Evolutionary conservation across 805 yeast genomes (phyloP).

Genomic region (Huiozyma naganishii): DNA sequence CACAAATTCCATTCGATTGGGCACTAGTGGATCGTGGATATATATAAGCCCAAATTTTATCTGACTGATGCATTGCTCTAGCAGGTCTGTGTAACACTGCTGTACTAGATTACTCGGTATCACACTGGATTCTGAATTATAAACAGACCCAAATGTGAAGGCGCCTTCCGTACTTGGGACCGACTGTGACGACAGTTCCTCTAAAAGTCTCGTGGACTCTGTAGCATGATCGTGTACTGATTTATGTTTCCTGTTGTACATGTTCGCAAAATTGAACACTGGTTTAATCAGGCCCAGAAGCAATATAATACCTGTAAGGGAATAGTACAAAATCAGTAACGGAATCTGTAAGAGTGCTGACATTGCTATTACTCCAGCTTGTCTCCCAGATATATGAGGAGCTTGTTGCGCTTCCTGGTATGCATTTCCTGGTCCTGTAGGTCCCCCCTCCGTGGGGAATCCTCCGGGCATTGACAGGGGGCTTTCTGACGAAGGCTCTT

Average conservation of each 20-base stretch:
- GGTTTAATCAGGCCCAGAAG: constrained; percentile 11
- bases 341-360: constrained; percentile 5
- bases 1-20: constrained; percentile 44
- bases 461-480: no score
- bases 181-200: constrained; percentile 7
- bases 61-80: constrained; percentile 56
- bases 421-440: no score
- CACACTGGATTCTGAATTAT: constrained; percentile 14
- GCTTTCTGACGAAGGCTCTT: no score
- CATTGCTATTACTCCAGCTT: no score
- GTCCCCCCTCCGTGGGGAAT: no score
- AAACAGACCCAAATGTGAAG: constrained; percentile 20
- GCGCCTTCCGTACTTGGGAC: constrained; percentile 3
- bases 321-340: constrained; percentile 2
- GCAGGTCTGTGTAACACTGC: constrained; percentile 74
- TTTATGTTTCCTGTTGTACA: constrained; percentile 14
- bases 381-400: no score
- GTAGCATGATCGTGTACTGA: constrained; percentile 7
- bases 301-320: constrained; percentile 1
- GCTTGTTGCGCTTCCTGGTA: no score
- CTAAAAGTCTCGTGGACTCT: constrained; percentile 9
- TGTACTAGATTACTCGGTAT: constrained; percentile 27
- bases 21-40: constrained; percentile 63
- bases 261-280: constrained; percentile 12
- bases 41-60: constrained; percentile 66